Percentiles rank a stretch among this genome's conserved stretches.
Conservation (phyloP, 768 basidiomycete genomes). For the Clitopilus hobsonii region DNA sequence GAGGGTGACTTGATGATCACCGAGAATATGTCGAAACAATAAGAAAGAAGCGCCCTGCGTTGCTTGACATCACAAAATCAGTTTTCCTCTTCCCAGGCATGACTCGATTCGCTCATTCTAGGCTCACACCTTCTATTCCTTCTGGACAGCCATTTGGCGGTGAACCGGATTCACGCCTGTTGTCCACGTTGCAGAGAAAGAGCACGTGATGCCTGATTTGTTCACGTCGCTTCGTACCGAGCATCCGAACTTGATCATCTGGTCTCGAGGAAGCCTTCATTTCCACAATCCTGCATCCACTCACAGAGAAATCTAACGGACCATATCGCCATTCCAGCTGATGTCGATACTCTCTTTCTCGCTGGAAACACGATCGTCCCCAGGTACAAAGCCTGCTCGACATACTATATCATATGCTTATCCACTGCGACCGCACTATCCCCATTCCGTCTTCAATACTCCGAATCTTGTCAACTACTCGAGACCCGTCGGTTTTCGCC, state of each 20-base stretch:
- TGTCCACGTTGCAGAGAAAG: neutral
- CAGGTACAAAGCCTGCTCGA: neutral
- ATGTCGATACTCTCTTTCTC: neutral
- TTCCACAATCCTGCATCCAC: neutral
- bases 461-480: too few species aligned
- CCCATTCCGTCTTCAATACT: slow-evolving; percentile 1
- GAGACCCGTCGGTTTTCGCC: too few species aligned
- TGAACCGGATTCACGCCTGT: neutral
- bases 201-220: neutral
- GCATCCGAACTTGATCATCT: neutral
- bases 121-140: too few species aligned
- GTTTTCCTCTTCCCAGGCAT: neutral
- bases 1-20: slow-evolving; percentile 1
- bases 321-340: neutral
- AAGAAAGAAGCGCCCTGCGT: neutral
- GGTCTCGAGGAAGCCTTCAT: neutral
- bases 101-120: neutral
- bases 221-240: neutral
- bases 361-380: neutral
- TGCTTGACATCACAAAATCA: neutral
- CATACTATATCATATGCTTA: neutral
- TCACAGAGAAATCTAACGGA: neutral
- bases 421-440: neutral
- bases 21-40: slow-evolving; percentile 1
- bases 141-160: neutral